Base-by-base conservation (phyloP, 1,139 yeast genomes). In the Saccharomycopsis phalli region DNA sequence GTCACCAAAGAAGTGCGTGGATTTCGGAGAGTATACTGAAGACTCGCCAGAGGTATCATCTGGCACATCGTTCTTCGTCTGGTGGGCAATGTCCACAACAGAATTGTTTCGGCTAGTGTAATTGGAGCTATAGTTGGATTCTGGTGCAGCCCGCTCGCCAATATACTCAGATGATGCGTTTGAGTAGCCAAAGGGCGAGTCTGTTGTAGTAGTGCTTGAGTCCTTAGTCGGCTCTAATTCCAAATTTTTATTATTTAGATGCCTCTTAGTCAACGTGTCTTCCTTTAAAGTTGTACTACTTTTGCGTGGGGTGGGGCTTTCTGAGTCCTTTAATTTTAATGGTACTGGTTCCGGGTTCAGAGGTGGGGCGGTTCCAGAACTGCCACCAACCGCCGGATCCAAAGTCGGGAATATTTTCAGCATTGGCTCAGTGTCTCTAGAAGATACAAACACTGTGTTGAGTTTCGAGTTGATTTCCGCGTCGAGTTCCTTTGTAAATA, bases 11-110 rank as follows among this genome's bases (percentile, higher is more conserved):
- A n/a, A n/a, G n/a, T n/a, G n/a, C n/a, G 33, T 23, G n/a, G 31
- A 13, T 23, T 44, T 44, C 8, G 45, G 47, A n/a, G 45, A 41
- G 26, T 41, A 35, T 10, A 44, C 32, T 4, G 47, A 40, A 2
- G 40, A 37, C 25, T 41, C 41, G 13, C 42, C 20, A n/a, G 42
- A 29, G 16, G 16, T 32, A 4, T 35, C 27, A 10, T 41, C 40
- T n/a, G 7, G 19, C n/a, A n/a, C n/a, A 14, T 34, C 29, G 7
- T 6, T 8, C 13, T 11, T 2, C 7, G 25, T 8, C 6, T 17
- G n/a, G 5, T 5, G 11, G 11, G 25, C 11, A 18, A 41, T 20
- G 18, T 44, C 45, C 6, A 28, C 23, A 20, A 31, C 28, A 16
- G 42, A 38, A 19, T 44, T 38, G 33, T 36, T 38, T 26, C 42